Base-by-base conservation (phyloP, 2,329 filamentous ascomycete genomes). In the Diaporthe batatas region DNA sequence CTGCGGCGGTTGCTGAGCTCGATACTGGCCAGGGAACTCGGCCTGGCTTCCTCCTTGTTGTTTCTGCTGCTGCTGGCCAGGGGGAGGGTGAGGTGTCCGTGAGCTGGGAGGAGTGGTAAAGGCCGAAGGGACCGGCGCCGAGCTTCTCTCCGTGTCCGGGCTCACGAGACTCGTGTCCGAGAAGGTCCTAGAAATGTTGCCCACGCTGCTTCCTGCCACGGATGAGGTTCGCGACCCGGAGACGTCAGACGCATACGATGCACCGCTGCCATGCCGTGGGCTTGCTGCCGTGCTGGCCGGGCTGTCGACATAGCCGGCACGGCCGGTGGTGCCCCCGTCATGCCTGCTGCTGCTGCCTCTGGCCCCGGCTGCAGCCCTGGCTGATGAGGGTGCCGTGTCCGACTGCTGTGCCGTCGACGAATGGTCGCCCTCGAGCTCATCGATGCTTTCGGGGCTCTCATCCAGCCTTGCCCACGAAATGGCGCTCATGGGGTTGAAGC, bases 401-500 rank as follows among this genome's bases (percentile, higher is more conserved):
- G 44, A 25, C 55, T 59, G 54, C 29, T n/a, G n/a, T 12, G 23
- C 14, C 34, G 47, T 16, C 16, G 44, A 34, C 4, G 42, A 11
- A 16, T n/a, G 42, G 29, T 58, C 54, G 36, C n/a, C n/a, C n/a
- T 39, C 54, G 29, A 57, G 51, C 25, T 21, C 18, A 11, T 23
- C 29, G 21, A 32, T 34, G 18, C 59, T 57, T 1, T 36, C 47
- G 18, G 32, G 39, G n/a, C 68, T 53, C 1, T 47, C 42, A 14
- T 71, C 67, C 39, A 73, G 44, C 71, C 32, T 73, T 18, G 73
- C 71, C 73, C 73, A 75, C 14, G 67, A 51, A 47, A 72, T 70
- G 14, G 73, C 73, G 39, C 51, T 69, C 54, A 75, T 42, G 11
- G 73, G 73, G 29, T 75, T 73, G 71, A 75, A 75, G 71, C 73